phyloP scores from a whole-genome alignment of 768 basidiomycete species.

The Coprinopsis cinerea region DNA sequence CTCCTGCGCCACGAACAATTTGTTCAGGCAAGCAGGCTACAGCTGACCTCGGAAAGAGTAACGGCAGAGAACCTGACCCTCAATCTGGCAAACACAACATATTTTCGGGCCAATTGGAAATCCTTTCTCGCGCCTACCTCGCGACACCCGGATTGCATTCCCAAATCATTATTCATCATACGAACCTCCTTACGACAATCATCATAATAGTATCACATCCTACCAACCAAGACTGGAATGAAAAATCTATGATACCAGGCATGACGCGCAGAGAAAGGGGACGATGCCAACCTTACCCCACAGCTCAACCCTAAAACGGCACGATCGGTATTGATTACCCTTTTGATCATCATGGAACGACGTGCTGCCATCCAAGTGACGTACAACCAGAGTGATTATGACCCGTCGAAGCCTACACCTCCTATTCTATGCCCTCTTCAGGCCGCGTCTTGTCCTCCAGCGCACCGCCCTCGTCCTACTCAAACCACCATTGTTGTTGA shows the following conservation, averaged over 20 bases:
- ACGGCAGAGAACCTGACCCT: slow-evolving; percentile 7
- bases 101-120: not conserved
- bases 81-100: slow-evolving; percentile 4
- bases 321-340: not conserved
- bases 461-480: not conserved
- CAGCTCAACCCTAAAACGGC: not conserved
- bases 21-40: slow-evolving; percentile 1
- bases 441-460: not conserved
- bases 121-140: slow-evolving; percentile 6
- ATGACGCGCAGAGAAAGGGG: slow-evolving; percentile 4
- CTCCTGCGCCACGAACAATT: slow-evolving; percentile 10
- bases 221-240: not conserved
- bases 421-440: not conserved
- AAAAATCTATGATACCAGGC: slow-evolving; percentile 5
- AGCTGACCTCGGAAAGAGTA: slow-evolving; percentile 10
- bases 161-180: not conserved
- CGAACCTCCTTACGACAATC: not conserved
- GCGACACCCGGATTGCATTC: not conserved
- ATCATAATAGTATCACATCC: not conserved
- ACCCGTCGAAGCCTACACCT: not conserved
- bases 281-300: not conserved
- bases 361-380: not conserved
- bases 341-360: not conserved
- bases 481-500: not conserved
- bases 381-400: not conserved